Base-by-base conservation (phyloP, 1,139 yeast species). In the Taphrina pruni region DNA sequence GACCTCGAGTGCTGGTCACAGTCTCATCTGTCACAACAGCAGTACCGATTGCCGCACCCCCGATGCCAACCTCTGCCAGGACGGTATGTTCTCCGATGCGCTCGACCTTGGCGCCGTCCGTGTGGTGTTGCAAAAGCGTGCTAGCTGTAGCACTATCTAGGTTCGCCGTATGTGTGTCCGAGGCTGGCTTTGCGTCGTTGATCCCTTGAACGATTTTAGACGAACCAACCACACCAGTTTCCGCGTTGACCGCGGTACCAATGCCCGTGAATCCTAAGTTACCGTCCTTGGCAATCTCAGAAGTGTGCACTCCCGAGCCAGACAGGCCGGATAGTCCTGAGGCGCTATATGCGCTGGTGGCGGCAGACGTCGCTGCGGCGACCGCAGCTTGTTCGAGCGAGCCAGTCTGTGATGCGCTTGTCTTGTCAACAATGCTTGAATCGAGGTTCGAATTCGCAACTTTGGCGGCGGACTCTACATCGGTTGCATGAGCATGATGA, bases 341-440 rank as follows among this genome's bases (percentile, higher is more conserved):
- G 55, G 67, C 67, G 11, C 35, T 64, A 41, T 64, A 64, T 14
- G 67, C 67, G 17, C 38, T 64, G 17, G 54, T 64, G 20, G 67
- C 67, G 9, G 67, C 67, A n/a, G 67, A 56, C n/a, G 67, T 64
- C 14, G 67, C 67, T 20, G 67, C 67, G 9, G 60, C 60, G 46
- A 64, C 61, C 1, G 67, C 67, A 21, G 67, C 52, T 38, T 64
- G 60, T 39, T 64, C 67, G 39, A 64, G 61, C 36, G 61, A 43
- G 14, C 60, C 43, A 3, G 54, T 45, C 35, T 62, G 43, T 6
- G 65, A 20, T 36, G 9, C 43, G 26, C 21, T 11, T 17, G 35
- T n/a, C 32, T n/a, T 7, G 36, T 21, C 32, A 6, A 11, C 2
- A n/a, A n/a, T 21, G 36, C 54, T 26, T 21, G 12, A 7, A 35